Base-by-base conservation (phyloP, 2,329 filamentous ascomycete genomes). In the Colletotrichum acutatum region DNA sequence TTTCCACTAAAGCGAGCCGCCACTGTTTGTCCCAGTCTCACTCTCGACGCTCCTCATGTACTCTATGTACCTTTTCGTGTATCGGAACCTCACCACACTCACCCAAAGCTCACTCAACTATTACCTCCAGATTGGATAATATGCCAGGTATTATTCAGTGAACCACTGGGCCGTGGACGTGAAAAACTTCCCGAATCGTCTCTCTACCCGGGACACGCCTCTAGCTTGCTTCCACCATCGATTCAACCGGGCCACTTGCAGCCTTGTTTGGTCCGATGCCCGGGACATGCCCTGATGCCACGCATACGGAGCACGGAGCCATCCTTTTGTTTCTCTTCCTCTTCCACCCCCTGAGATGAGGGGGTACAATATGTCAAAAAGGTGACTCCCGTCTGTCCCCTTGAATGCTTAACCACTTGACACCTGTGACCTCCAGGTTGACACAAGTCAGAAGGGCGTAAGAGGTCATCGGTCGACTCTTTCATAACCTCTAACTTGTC, bases 1-100 rank as follows among this genome's bases (percentile, higher is more conserved):
- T 60, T 70, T 42, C 60, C 70, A 72, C 70, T 57, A 34, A 61
- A 19, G 59, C 56, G 66, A 69, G 37, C 59, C 65, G 14, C 42
- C 22, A 37, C 30, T 19, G 52, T 34, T 63, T n/a, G 32, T 37
- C 56, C 16, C 16, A 12, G 37, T 46, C 26, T 46, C 32, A 34
- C 32, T 34, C 37, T 42, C 37, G 37, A 42, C 37, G 28, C 16
- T 26, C n/a, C 16, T 4, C 5, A 32, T 32, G 62, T 65, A 42
- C 28, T 12, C 37, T 32, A 32, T 19, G 30, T 64, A 37, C 61
- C 24, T 65, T 22, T 49, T 22, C 1, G 22, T 49, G 42, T 49
- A 49, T 49, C 42, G 8, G 19, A 49, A 49, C 42, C 42, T 49
- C n/a, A 56, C 24, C 26, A 24, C 52, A n/a, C 19, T 26, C n/a